Conservation (phyloP, 495 filamentous ascomycete species). For the Trichoderma parareesei region DNA sequence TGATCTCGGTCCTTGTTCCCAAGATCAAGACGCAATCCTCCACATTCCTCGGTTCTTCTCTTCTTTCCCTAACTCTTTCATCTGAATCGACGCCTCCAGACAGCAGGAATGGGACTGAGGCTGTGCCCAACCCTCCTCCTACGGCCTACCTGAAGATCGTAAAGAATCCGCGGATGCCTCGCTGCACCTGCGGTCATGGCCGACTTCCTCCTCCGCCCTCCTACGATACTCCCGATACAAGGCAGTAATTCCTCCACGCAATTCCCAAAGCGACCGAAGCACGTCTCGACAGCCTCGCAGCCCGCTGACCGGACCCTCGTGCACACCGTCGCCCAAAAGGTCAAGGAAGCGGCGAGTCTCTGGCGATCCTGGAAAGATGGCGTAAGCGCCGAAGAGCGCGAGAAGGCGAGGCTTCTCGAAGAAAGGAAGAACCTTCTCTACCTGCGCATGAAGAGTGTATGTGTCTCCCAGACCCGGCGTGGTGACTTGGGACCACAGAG, state of each 20-base stretch:
- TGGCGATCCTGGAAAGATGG: constrained; percentile 47
- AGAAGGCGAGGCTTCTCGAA: constrained; percentile 40
- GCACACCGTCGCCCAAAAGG: not conserved
- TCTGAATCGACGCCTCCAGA: not conserved
- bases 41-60: not conserved
- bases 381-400: constrained; percentile 45
- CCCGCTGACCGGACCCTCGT: not conserved
- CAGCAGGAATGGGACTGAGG: constrained; percentile 3
- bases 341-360: constrained; percentile 32
- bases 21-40: not conserved
- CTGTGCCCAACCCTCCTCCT: not conserved
- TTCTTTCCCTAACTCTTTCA: not conserved
- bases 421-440: constrained; percentile 56
- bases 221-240: constrained; percentile 5
- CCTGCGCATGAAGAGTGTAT: constrained; percentile 53
- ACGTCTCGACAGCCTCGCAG: not conserved
- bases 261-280: not conserved
- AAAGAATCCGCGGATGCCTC: not conserved
- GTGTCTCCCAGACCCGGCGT: constrained; percentile 13
- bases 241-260: not conserved
- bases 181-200: not conserved
- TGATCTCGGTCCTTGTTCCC: too few relatives aligned
- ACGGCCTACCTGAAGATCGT: not conserved
- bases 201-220: constrained; percentile 8
- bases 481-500: too few relatives aligned